These are phyloP conservation scores for Mycocentrospora acerina DNA, from an alignment of 2,329 filamentous ascomycete genomes.

Conservation along the genomic window DNA sequence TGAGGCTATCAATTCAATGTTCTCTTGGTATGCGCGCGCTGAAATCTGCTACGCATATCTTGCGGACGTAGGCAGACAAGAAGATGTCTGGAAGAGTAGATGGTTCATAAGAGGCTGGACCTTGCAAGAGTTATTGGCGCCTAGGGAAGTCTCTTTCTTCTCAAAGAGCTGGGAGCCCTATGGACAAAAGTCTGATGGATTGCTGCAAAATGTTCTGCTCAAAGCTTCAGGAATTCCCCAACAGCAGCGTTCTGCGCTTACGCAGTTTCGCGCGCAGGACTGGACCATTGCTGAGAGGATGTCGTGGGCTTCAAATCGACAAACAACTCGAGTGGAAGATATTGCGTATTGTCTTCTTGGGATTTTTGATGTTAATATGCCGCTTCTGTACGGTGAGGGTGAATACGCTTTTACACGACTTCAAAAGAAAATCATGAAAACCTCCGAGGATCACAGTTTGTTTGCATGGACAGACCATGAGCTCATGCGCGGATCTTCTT, in stretches of 20 bases:
- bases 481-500: too few species aligned
- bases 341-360: conserved; percentile 25
- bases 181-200: too few species aligned
- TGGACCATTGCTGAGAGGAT: conserved; percentile 11
- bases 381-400: conserved; percentile 22
- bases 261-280: too few species aligned
- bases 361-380: conserved; percentile 19
- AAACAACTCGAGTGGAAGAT: conserved; percentile 22
- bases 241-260: too few species aligned
- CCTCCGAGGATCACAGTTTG: too few species aligned
- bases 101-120: conserved; percentile 20
- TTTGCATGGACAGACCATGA: too few species aligned
- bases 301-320: conserved; percentile 19
- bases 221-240: too few species aligned
- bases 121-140: conserved; percentile 17
- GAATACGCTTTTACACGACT: too few species aligned
- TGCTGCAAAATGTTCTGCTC: too few species aligned
- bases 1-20: conserved; percentile 19
- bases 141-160: conserved; percentile 7
- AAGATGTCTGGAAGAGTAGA: too few species aligned
- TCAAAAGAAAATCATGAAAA: too few species aligned
- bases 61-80: conserved; percentile 6
- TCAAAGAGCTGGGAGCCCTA: conserved; percentile 2
- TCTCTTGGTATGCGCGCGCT: conserved; percentile 8
- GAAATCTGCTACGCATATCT: conserved; percentile 12